Evolutionary conservation across 148 eudicot genomes (phyloP).

Genomic region (Tetragonia tetragonoides): DNA sequence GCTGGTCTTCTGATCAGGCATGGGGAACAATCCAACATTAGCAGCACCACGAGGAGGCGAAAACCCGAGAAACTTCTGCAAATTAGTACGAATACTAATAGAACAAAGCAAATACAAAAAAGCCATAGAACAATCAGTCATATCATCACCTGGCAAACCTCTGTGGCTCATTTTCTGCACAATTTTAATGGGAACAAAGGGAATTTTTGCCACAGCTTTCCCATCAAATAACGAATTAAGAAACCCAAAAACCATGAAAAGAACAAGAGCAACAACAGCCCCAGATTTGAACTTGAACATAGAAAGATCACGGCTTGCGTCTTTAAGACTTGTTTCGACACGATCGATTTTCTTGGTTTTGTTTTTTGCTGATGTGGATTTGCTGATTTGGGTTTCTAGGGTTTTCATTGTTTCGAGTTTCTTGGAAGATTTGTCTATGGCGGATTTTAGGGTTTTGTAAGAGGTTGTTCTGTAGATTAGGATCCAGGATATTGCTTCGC

Average conservation of each 20-base stretch:
- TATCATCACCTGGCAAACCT: constrained; percentile 74
- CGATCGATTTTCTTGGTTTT: constrained; percentile 84
- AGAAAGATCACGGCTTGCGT: constrained; percentile 84
- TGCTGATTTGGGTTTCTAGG: constrained; percentile 25
- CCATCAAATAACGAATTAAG: constrained; percentile 82
- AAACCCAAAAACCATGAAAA: constrained; percentile 81
- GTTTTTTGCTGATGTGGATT: constrained; percentile 29
- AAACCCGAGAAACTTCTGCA: constrained; percentile 95
- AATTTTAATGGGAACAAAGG: constrained; percentile 70
- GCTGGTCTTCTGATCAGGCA: constrained; percentile 86
- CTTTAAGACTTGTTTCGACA: constrained; percentile 77
- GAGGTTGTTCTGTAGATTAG: constrained; percentile 88
- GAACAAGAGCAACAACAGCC: constrained; percentile 77
- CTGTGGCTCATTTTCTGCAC: constrained; percentile 97
- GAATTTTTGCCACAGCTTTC: constrained; percentile 74
- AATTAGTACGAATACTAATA: constrained; percentile 85
- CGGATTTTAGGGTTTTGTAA: constrained; percentile 87
- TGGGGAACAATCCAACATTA: constrained; percentile 66
- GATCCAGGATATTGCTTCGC: constrained; percentile 90
- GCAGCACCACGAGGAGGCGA: constrained; percentile 91
- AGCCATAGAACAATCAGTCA: constrained; percentile 99
- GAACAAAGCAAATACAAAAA: constrained; percentile 89
- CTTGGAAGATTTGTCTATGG: constrained; percentile 90
- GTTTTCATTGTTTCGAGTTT: constrained; percentile 89
- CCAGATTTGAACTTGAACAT: constrained; percentile 95